A percentile compares a stretch with the other conserved stretches of the same genome.
These are phyloP conservation scores for Podaxis mareebaensis DNA, from an alignment of 768 basidiomycete genomes.

Conservation along the genomic window DNA sequence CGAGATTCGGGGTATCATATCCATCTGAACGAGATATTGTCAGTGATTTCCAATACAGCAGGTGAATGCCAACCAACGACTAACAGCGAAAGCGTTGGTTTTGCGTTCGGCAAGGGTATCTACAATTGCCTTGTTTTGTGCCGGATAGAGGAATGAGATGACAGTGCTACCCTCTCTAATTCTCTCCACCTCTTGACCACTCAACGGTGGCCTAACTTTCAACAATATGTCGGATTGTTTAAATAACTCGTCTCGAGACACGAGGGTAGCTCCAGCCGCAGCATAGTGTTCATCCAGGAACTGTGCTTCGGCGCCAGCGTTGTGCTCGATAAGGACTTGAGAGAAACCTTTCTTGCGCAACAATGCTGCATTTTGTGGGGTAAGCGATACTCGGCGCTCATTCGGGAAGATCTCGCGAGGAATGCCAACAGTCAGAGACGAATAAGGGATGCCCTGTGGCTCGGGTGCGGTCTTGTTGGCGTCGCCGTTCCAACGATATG, in stretches of 20 bases:
- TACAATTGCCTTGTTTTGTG: conserved; percentile 76
- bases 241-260: conserved; percentile 72
- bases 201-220: conserved; percentile 80
- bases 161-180: conserved; percentile 77
- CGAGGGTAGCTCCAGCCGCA: conserved; percentile 77
- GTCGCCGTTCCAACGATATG: conserved; percentile 26
- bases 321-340: conserved; percentile 69
- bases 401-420: conserved; percentile 76
- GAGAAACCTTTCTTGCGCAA: conserved; percentile 83
- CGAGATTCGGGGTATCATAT: conserved; percentile 89
- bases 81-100: conserved; percentile 70
- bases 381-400: conserved; percentile 79
- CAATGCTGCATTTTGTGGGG: conserved; percentile 73
- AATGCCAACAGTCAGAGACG: conserved; percentile 72
- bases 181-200: conserved; percentile 57
- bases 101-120: conserved; percentile 66
- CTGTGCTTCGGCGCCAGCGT: conserved; percentile 71
- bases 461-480: conserved; percentile 28
- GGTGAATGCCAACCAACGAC: conserved; percentile 19
- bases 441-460: conserved; percentile 56
- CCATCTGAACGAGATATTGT: conserved; percentile 51
- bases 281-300: conserved; percentile 81
- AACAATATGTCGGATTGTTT: conserved; percentile 73
- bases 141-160: conserved; percentile 83
- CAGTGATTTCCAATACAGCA: background rate